phyloP scores from a whole-genome alignment of 2,329 filamentous ascomycete genomes.

The Colletotrichum orbiculare region DNA sequence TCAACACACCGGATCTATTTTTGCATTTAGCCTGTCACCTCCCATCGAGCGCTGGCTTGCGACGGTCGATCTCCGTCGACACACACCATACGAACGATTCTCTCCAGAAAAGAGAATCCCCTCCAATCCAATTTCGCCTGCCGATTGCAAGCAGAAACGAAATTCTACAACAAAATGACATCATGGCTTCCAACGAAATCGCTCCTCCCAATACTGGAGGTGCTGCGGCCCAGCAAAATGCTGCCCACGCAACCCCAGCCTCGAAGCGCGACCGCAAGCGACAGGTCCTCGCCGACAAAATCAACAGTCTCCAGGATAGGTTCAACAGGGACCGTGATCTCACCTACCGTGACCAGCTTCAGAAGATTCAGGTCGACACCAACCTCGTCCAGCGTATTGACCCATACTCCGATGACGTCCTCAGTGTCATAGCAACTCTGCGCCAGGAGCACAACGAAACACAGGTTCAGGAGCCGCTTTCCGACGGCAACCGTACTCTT shows the following conservation, averaged over 20 bases:
- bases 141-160: constrained; percentile 13
- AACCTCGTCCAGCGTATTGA: constrained; percentile 87
- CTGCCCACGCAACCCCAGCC: constrained; percentile 50
- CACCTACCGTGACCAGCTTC: constrained; percentile 88
- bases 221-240: constrained; percentile 37
- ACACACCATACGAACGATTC: constrained; percentile 14
- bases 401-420: constrained; percentile 77
- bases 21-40: neutral
- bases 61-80: constrained; percentile 9
- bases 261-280: constrained; percentile 94
- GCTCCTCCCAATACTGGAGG: constrained; percentile 45
- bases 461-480: constrained; percentile 50
- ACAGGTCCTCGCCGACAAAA: constrained; percentile 82
- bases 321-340: constrained; percentile 85
- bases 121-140: neutral
- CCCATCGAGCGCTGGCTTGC: constrained; percentile 23
- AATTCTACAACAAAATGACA: constrained; percentile 9
- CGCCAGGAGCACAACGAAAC: constrained; percentile 65
- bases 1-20: too few species aligned
- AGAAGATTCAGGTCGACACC: constrained; percentile 92
- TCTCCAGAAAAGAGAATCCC: constrained; percentile 2
- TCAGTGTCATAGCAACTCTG: constrained; percentile 77
- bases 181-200: constrained; percentile 55
- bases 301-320: constrained; percentile 79
- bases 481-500: constrained; percentile 63